phyloP scores from a whole-genome alignment of 2,329 filamentous ascomycete species.

The Aspergillus clavatus region DNA sequence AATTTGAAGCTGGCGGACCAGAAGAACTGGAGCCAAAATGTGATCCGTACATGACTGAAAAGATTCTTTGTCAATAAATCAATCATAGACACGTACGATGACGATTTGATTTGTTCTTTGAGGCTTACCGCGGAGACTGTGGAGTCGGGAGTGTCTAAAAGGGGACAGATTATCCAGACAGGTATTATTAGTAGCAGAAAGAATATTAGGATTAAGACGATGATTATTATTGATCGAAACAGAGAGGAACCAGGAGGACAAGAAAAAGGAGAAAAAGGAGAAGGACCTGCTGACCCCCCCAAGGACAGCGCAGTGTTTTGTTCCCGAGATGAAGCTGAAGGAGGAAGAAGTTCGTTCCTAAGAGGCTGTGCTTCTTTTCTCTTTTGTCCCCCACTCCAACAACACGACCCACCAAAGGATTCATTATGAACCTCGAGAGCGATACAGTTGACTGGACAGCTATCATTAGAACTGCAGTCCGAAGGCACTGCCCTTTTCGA shows the following conservation, averaged over 20 bases:
- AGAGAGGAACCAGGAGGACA: background rate
- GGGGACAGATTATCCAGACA: no score
- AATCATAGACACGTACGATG: background rate
- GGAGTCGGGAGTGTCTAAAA: no score
- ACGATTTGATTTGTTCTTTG: background rate
- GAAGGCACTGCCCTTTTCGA: no score
- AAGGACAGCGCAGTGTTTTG: background rate
- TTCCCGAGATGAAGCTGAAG: no score
- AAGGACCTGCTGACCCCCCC: background rate
- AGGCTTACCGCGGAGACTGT: background rate
- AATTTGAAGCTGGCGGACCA: constrained; percentile 16
- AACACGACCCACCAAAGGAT: no score
- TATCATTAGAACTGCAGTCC: no score
- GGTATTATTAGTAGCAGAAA: no score
- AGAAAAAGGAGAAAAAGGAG: background rate
- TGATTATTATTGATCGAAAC: no score
- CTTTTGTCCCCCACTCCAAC: background rate
- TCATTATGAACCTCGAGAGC: no score
- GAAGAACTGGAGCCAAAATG: constrained; percentile 24
- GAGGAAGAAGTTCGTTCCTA: no score
- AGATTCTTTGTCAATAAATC: background rate
- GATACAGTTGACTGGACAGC: no score
- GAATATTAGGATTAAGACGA: no score
- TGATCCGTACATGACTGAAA: constrained; percentile 32
- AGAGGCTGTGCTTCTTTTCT: constrained; percentile 1